Percentiles rank a stretch among this genome's conserved stretches.
Evolutionary conservation across 1,284 basidiomycete genomes (phyloP).

Genomic region (Leccinum pallidistipes): DNA sequence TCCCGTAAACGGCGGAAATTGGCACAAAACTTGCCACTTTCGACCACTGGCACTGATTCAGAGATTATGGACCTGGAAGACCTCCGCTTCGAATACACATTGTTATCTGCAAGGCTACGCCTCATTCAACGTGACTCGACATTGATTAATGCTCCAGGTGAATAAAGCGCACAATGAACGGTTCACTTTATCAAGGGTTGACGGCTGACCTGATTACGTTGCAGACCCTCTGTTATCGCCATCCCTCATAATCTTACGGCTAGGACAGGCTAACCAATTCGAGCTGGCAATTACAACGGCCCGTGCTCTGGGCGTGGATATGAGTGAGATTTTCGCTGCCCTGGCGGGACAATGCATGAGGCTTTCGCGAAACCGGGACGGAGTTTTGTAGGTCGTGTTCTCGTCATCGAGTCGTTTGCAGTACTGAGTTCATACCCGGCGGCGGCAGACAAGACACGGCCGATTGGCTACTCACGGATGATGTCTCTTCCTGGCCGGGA

Average conservation of each 20-base stretch:
- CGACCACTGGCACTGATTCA: slow-evolving; percentile 60
- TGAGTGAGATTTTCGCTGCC: slow-evolving; percentile 82
- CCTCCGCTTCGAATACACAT: slow-evolving; percentile 82
- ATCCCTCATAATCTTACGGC: slow-evolving; percentile 74
- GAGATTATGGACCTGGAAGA: slow-evolving; percentile 83
- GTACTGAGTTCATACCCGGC: slow-evolving; percentile 13
- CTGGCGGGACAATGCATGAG: slow-evolving; percentile 81
- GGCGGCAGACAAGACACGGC: slow-evolving; percentile 59
- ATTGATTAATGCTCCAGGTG: slow-evolving; percentile 49
- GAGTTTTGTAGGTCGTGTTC: slow-evolving; percentile 47
- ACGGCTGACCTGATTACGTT: slow-evolving; percentile 20
- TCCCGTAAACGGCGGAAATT: slow-evolving; percentile 71
- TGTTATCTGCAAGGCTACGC: slow-evolving; percentile 80
- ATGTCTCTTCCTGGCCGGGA: slow-evolving; percentile 82
- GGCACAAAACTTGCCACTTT: slow-evolving; percentile 77
- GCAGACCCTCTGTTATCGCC: slow-evolving; percentile 68
- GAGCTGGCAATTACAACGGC: slow-evolving; percentile 82
- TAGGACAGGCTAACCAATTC: slow-evolving; percentile 80
- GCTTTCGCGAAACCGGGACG: slow-evolving; percentile 59
- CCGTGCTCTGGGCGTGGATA: slow-evolving; percentile 77
- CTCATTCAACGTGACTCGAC: slow-evolving; percentile 63
- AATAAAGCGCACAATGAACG: slow-evolving; percentile 30
- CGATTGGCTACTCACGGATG: slow-evolving; percentile 82
- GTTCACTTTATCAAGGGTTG: slow-evolving; percentile 13
- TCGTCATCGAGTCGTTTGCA: background rate